Evolutionary conservation across 2,329 filamentous ascomycete species (phyloP).

Genomic region (Talaromyces rugulosus): DNA sequence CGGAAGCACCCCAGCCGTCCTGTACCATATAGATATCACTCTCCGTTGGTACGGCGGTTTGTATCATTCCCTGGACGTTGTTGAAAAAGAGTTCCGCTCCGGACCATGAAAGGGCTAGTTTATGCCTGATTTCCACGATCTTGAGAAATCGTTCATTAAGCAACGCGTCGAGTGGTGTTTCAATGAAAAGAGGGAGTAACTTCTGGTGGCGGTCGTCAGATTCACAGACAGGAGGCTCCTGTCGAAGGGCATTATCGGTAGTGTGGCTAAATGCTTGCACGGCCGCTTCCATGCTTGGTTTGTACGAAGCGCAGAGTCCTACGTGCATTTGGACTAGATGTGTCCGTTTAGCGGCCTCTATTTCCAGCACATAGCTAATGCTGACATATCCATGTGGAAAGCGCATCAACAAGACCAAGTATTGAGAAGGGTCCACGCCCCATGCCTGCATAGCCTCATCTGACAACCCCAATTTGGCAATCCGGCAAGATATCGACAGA

Average conservation of each 20-base stretch:
- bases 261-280: constrained; percentile 44
- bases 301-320: constrained; percentile 68
- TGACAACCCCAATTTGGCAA: constrained; percentile 47
- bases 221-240: not conserved
- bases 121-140: constrained; percentile 58
- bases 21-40: constrained; percentile 16
- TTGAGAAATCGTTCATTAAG: constrained; percentile 62
- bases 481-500: constrained; percentile 65
- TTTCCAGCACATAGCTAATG: constrained; percentile 51
- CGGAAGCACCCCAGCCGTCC: constrained; percentile 19
- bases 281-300: constrained; percentile 59
- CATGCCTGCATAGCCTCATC: constrained; percentile 17
- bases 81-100: constrained; percentile 60
- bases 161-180: constrained; percentile 64
- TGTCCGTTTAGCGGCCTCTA: constrained; percentile 33
- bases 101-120: constrained; percentile 59
- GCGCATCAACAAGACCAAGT: constrained; percentile 68
- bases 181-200: constrained; percentile 64
- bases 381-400: constrained; percentile 60
- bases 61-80: constrained; percentile 37
- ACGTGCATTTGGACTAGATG: constrained; percentile 57
- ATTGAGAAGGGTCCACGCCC: constrained; percentile 11
- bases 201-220: constrained; percentile 1
- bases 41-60: constrained; percentile 6
- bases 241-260: not conserved